These are phyloP conservation scores for Penicillium sp. DNA, from an alignment of 2,329 filamentous ascomycete genomes.

Conservation along the genomic window DNA sequence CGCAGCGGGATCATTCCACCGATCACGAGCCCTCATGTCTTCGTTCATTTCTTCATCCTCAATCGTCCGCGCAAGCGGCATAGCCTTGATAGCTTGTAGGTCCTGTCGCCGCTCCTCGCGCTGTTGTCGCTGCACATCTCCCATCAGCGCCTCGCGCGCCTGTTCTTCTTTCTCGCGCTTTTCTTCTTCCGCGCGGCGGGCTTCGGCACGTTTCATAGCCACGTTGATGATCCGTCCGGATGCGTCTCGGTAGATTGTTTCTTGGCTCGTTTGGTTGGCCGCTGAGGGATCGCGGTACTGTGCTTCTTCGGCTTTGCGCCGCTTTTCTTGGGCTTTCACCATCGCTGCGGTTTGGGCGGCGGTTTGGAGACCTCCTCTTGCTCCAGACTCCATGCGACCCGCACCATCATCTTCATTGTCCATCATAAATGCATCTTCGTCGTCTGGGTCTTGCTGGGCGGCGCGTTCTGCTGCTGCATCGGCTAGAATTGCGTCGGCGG, in stretches of 20 bases:
- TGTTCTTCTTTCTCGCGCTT: constrained; percentile 56
- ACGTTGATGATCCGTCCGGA: constrained; percentile 90
- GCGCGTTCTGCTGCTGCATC: constrained; percentile 60
- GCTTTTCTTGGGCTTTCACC: constrained; percentile 56
- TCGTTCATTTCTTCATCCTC: constrained; percentile 81
- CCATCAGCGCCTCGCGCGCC: constrained; percentile 63
- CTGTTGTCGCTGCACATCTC: constrained; percentile 71
- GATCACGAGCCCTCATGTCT: constrained; percentile 63
- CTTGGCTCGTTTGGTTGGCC: constrained; percentile 47
- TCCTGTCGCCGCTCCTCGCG: constrained; percentile 56
- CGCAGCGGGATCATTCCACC: constrained; percentile 93
- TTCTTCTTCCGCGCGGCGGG: constrained; percentile 67
- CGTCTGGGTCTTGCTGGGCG: constrained; percentile 39
- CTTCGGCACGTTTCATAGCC: constrained; percentile 78
- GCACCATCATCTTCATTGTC: constrained; percentile 33
- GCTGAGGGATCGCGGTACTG: constrained; percentile 32
- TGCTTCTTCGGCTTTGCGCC: constrained; percentile 41
- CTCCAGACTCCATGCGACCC: constrained; percentile 76
- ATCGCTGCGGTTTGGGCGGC: constrained; percentile 66
- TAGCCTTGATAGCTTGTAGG: constrained; percentile 70
- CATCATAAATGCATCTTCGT: constrained; percentile 43
- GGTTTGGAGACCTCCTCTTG: constrained; percentile 75
- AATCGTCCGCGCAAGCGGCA: constrained; percentile 68
- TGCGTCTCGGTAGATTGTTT: constrained; percentile 92
- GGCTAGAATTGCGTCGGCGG: constrained; percentile 69